Conservation (phyloP, 495 filamentous ascomycete species). For the Tuber borchii region DNA sequence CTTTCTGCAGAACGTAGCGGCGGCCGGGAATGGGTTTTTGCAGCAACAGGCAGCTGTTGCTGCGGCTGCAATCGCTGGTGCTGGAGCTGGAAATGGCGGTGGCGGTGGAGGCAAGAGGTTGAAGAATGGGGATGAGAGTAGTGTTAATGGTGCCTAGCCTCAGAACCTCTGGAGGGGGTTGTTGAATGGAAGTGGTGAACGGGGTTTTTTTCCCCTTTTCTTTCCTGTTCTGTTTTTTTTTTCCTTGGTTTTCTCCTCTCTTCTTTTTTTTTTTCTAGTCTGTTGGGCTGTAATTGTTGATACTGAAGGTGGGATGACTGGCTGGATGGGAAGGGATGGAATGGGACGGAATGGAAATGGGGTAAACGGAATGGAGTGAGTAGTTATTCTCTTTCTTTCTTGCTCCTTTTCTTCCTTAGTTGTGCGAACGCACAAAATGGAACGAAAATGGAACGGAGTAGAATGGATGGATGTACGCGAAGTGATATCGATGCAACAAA, state of each 20-base stretch:
- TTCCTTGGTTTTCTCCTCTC: not conserved
- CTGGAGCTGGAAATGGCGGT: constrained; percentile 17
- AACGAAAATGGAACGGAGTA: constrained; percentile 4
- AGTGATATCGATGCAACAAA: not conserved
- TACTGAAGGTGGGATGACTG: not conserved
- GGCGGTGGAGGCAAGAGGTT: constrained; percentile 29
- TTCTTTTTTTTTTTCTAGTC: not conserved
- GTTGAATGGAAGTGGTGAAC: not conserved
- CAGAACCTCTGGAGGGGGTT: not conserved
- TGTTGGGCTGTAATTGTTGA: not conserved
- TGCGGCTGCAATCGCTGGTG: constrained; percentile 27
- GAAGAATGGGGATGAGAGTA: constrained; percentile 35
- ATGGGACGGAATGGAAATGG: not conserved
- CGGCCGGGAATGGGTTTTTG: constrained; percentile 28
- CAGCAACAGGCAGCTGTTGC: constrained; percentile 22
- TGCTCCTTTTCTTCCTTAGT: constrained; percentile 12
- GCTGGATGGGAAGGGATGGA: not conserved
- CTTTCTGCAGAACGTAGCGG: constrained; percentile 37
- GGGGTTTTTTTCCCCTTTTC: not conserved
- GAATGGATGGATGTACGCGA: not conserved
- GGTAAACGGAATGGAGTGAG: not conserved
- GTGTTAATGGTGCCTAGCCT: constrained; percentile 21
- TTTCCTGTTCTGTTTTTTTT: not conserved
- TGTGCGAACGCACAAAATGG: constrained; percentile 8
- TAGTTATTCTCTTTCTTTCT: constrained; percentile 13